Base-by-base conservation (phyloP, 1,284 basidiomycete species). In the Melanopsichium pennsylvanicum region DNA sequence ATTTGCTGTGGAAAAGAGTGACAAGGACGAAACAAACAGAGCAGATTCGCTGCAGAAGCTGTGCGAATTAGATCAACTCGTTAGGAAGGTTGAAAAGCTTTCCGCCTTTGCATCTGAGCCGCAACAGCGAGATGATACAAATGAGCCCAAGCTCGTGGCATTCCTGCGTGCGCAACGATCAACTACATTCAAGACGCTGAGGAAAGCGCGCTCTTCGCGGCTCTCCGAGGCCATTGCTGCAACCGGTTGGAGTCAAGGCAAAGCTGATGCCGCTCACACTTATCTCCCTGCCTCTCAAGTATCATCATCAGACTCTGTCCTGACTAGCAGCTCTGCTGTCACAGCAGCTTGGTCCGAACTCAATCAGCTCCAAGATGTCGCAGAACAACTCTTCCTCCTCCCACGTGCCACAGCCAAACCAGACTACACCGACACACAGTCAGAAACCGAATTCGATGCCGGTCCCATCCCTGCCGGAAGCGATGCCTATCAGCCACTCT, bases 401-500 rank as follows among this genome's bases (percentile, higher is more conserved):
- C 37, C 27, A 2, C 50, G 54, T 2, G 66, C 64, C 12, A 55
- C 43, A 19, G 56, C 62, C 33, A 62, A 64, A 18, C 54, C 54
- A 0, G 13, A 32, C 3, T 23, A 33, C 6, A 16, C 32, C 15
- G 23, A 38, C 13, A 11, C n/a, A n/a, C n/a, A n/a, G n/a, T n/a
- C n/a, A n/a, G n/a, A n/a, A n/a, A n/a, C 5, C 18, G 12, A 22
- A 21, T 15, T 21, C 4, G 16, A 41, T 15, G 33, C 16, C 26
- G 39, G 16, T 22, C 37, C 19, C n/a, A n/a, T n/a, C n/a, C n/a
- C n/a, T 9, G 58, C 75, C 7, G 78, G 76, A n/a, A 72, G 74
- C 31, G 64, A 70, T 25, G 55, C 13, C 8, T 80, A 80, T 40
- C 69, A 71, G 10, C 76, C 78, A 2, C 54, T 80, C 7, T 26